Evolutionary conservation across 164 flowering plant genomes (phyloP), one percentile per base, ranked within the genome.

Genomic region (Dillenia suffruticosa): DNA sequence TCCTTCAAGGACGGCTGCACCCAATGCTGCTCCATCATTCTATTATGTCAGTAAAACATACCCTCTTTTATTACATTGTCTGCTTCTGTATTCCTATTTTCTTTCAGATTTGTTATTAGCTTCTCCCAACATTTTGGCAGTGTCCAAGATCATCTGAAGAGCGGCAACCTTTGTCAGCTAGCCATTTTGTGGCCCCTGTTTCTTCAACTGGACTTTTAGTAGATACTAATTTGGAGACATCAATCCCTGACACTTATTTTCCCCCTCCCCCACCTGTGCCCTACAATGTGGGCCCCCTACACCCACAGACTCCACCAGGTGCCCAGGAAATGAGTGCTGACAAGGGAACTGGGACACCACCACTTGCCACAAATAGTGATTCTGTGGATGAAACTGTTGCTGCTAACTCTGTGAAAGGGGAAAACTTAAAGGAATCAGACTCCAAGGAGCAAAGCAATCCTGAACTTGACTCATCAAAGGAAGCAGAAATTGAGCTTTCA

Each of bases 221-320:
- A 61, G 84, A 84, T 71, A 62, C 78, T 44, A 76, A 84, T 68
- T 73, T 86, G 56, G 88, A 86, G 61, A 71, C 82, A n/a, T 81
- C 96, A 58, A 66, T 63, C 14, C 88, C 88, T 61, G 95, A 90
- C 66, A 84, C 87, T 56, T 88, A 73, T 63, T 77, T 84, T 6
- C 70, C 90, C 15, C 97, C 94, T 65, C 97, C 92, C 61, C 71
- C 81, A 52, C 97, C 97, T 44, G 45, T 90, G 62, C 97, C 92
- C 14, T 88, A 81, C 65, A 85, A 86, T 74, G 65, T 65, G 67
- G 85, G 72, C 63, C 65, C 82, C 16, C 83, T 89, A 46, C 70
- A 68, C 51, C 84, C 81, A 10, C 82, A 56, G 53, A 65, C 75
- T 13, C 65, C 70, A 12, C 64, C 69, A 49, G 64, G 58, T 12